Conservation (phyloP, 257 asterid genomes). For the Capsicum chinense region DNA sequence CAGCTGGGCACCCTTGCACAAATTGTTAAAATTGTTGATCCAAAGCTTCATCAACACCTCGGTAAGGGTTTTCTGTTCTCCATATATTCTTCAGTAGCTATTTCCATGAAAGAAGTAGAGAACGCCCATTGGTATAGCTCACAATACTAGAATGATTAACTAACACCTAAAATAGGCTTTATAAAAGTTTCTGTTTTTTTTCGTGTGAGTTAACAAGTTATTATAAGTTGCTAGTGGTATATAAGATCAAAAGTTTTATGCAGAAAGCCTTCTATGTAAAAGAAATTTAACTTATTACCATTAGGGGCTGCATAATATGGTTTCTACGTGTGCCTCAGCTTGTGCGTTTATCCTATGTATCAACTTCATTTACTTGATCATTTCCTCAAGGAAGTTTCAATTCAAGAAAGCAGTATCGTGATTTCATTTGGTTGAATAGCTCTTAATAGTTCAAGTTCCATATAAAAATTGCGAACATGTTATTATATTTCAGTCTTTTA, state of each 20-base stretch:
- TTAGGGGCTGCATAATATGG: not conserved
- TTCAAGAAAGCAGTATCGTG: not conserved
- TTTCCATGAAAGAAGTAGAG: not conserved
- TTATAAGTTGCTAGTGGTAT: not conserved
- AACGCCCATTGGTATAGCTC: not conserved
- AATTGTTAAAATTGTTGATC: constrained; percentile 81
- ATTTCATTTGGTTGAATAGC: not conserved
- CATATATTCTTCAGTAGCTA: not conserved
- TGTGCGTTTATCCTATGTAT: not conserved
- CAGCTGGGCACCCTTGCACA: constrained; percentile 80
- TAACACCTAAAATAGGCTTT: not conserved
- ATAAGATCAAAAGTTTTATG: not conserved
- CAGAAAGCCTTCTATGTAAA: not conserved
- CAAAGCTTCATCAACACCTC: constrained; percentile 90
- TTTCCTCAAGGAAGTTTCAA: not conserved
- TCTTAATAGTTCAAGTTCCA: not conserved
- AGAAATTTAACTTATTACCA: not conserved
- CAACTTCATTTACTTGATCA: not conserved
- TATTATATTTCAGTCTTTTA: not conserved
- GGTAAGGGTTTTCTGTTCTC: constrained; percentile 57
- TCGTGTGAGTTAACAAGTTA: not conserved
- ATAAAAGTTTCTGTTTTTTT: not conserved
- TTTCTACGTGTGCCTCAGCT: not conserved
- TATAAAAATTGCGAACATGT: no score
- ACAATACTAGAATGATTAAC: not conserved